These are phyloP conservation scores for Sistotremastrum niveocremeum DNA, from an alignment of 768 basidiomycete genomes.

Conservation along the genomic window DNA sequence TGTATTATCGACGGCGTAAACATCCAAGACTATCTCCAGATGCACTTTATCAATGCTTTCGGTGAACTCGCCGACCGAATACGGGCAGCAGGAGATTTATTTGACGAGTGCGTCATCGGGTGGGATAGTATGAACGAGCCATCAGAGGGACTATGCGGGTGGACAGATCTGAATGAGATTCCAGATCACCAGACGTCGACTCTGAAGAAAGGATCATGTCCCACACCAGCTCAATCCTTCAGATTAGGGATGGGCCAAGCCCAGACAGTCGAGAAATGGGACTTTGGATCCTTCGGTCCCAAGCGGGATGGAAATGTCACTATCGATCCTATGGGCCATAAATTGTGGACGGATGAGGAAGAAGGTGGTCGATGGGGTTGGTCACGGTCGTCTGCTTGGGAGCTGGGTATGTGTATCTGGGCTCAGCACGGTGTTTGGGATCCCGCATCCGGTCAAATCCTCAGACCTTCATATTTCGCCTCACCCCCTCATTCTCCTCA, in stretches of 20 bases:
- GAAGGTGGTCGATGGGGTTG: slow-evolving; percentile 54
- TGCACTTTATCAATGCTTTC: slow-evolving; percentile 63
- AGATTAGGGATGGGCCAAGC: slow-evolving; percentile 79
- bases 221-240: slow-evolving; percentile 74
- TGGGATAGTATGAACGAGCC: slow-evolving; percentile 99
- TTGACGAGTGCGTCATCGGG: slow-evolving; percentile 84
- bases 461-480: slow-evolving; percentile 68
- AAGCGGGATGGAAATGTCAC: slow-evolving; percentile 56
- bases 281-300: slow-evolving; percentile 72
- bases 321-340: slow-evolving; percentile 73
- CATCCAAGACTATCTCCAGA: slow-evolving; percentile 80
- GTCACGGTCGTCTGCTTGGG: slow-evolving; percentile 59
- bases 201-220: slow-evolving; percentile 76
- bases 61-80: slow-evolving; percentile 66
- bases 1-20: slow-evolving; percentile 85
- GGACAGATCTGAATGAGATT: slow-evolving; percentile 50
- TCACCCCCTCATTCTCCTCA: slow-evolving; percentile 20
- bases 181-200: slow-evolving; percentile 56
- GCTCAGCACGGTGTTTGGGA: slow-evolving; percentile 89
- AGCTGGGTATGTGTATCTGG: slow-evolving; percentile 73
- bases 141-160: slow-evolving; percentile 65
- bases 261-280: slow-evolving; percentile 72
- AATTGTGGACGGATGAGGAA: slow-evolving; percentile 59
- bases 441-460: slow-evolving; percentile 45
- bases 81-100: slow-evolving; percentile 53